Percentiles rank a stretch among this genome's conserved stretches.
Conservation (phyloP, 2,329 filamentous ascomycete genomes). For the Rugonectria rugulosa region DNA sequence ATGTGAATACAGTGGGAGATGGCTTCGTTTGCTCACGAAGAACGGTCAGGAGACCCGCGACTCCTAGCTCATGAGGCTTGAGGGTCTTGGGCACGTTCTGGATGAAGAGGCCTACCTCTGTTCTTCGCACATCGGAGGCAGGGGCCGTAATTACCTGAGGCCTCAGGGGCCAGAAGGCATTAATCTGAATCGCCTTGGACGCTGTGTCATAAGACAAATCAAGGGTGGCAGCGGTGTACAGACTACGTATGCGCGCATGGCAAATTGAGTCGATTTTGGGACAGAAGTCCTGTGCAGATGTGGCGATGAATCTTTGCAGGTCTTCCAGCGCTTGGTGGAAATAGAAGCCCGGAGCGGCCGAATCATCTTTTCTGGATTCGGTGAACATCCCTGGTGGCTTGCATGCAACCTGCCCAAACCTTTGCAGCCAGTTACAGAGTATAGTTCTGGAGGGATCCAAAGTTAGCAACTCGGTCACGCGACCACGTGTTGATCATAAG, state of each 20-base stretch:
- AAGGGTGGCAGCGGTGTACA: slow-evolving; percentile 66
- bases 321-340: slow-evolving; percentile 72
- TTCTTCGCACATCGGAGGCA: slow-evolving; percentile 57
- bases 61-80: slow-evolving; percentile 76
- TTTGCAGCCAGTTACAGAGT: slow-evolving; percentile 66
- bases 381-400: slow-evolving; percentile 62
- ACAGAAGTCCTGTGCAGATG: slow-evolving; percentile 63
- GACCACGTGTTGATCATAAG: not conserved
- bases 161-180: slow-evolving; percentile 67
- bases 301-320: slow-evolving; percentile 61
- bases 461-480: not conserved
- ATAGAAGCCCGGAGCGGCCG: slow-evolving; percentile 66
- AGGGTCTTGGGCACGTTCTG: slow-evolving; percentile 65
- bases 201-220: slow-evolving; percentile 81
- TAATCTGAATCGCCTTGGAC: slow-evolving; percentile 70
- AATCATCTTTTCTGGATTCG: slow-evolving; percentile 45
- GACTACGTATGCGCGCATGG: slow-evolving; percentile 50
- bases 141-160: slow-evolving; percentile 51
- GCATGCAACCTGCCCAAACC: slow-evolving; percentile 68
- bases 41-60: slow-evolving; percentile 81
- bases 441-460: slow-evolving; percentile 48
- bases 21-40: slow-evolving; percentile 77
- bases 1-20: slow-evolving; percentile 81
- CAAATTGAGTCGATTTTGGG: slow-evolving; percentile 56
- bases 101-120: slow-evolving; percentile 84